Evolutionary conservation across 2,329 filamentous ascomycete genomes (phyloP).

Genomic region (Apiospora hydei): DNA sequence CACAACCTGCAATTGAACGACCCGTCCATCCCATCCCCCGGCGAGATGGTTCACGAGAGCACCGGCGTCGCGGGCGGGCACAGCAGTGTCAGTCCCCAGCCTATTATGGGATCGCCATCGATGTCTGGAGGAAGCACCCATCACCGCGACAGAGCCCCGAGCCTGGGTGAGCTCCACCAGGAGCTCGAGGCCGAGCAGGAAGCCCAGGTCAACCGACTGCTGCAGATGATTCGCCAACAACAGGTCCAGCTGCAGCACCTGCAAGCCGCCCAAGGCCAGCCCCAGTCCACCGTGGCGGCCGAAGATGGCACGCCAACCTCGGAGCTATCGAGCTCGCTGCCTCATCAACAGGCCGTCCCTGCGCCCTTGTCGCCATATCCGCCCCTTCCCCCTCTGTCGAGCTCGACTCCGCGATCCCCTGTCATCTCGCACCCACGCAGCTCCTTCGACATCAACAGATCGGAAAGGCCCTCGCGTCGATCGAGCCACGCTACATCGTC

Average conservation of each 20-base stretch:
- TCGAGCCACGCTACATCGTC: slow-evolving; percentile 63
- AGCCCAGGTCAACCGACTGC: slow-evolving; percentile 78
- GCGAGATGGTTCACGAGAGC: slow-evolving; percentile 68
- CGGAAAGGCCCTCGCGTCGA: slow-evolving; percentile 64
- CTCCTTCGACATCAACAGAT: slow-evolving; percentile 66
- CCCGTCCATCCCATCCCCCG: slow-evolving; percentile 69
- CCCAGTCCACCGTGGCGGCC: slow-evolving; percentile 47
- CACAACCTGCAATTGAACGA: slow-evolving; percentile 80
- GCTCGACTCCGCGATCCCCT: slow-evolving; percentile 57
- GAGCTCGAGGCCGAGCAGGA: slow-evolving; percentile 83
- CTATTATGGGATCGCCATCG: slow-evolving; percentile 56
- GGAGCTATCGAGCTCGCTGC: slow-evolving; percentile 51
- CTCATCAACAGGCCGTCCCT: slow-evolving; percentile 34
- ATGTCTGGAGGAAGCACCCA: slow-evolving; percentile 48
- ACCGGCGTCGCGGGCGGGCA: slow-evolving; percentile 42
- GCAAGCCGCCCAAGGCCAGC: slow-evolving; percentile 52
- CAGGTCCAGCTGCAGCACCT: slow-evolving; percentile 73
- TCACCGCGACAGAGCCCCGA: slow-evolving; percentile 69
- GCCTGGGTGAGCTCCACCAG: slow-evolving; percentile 79
- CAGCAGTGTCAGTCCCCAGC: slow-evolving; percentile 51
- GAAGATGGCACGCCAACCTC: slow-evolving; percentile 57
- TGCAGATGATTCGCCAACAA: slow-evolving; percentile 79
- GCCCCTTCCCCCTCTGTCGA: slow-evolving; percentile 43
- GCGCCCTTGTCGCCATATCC: slow-evolving; percentile 33
- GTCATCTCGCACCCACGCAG: slow-evolving; percentile 58